Evolutionary conservation across 441 rosid species (phyloP).

Genomic region (Theobroma grandiflorum): DNA sequence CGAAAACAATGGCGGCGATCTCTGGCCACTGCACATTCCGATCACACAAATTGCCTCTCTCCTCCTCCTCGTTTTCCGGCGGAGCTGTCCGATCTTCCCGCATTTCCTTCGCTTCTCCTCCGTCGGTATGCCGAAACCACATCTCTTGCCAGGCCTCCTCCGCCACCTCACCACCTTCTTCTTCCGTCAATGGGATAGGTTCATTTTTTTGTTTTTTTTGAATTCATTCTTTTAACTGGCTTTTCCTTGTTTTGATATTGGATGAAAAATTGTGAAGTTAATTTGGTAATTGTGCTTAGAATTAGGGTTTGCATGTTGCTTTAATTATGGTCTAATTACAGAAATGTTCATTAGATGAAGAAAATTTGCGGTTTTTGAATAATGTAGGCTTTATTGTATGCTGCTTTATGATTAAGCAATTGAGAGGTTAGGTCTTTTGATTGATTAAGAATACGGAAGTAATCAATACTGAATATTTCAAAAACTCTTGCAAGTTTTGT

Average conservation of each 20-base stretch:
- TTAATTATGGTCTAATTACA: not conserved
- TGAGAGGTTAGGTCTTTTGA: not conserved
- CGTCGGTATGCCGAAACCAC: conserved; percentile 42
- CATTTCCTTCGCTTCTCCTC: conserved; percentile 45
- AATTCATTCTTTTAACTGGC: not conserved
- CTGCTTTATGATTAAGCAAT: not conserved
- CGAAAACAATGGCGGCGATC: conserved; percentile 70
- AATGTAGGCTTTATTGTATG: conserved; percentile 11
- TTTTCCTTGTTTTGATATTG: not conserved
- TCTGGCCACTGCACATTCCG: conserved; percentile 51
- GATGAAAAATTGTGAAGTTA: not conserved
- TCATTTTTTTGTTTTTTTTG: not conserved
- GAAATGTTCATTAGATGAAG: not conserved
- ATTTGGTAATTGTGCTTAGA: conserved; percentile 12
- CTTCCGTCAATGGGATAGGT: conserved; percentile 63
- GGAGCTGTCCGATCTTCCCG: conserved; percentile 39
- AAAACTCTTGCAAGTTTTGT: not conserved
- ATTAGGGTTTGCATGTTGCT: conserved; percentile 36
- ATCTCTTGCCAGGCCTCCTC: conserved; percentile 76
- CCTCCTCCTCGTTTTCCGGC: conserved; percentile 56
- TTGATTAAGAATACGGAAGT: conserved; percentile 5
- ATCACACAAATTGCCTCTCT: conserved; percentile 46
- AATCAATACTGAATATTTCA: not conserved
- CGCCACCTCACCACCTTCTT: conserved; percentile 59
- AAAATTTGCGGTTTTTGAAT: not conserved